Evolutionary conservation across 2,329 filamentous ascomycete genomes (phyloP), one percentile per base, ranked within the genome.

Genomic region (Fusarium transvaalense): DNA sequence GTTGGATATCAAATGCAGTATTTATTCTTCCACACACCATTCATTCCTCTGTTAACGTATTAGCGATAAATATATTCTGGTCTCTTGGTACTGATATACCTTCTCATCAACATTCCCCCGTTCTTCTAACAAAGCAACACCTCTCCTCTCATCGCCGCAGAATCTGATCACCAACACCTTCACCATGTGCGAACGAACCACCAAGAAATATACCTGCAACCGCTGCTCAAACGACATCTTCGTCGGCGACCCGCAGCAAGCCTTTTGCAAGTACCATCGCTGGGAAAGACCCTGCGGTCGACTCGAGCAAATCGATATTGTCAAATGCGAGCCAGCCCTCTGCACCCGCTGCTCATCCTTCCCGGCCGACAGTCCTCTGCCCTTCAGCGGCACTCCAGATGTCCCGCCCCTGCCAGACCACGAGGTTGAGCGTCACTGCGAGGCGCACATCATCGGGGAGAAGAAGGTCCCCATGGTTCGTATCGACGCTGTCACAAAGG

Each of bases 301-400:
- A 1, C 23, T 51, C 9, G 60, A 53, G 2, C 35, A 42, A 7
- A 10, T 35, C 2, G n/a, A 43, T 2, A n/a, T 63, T 10, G 15
- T 31, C 25, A 38, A 47, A 39, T 63, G 58, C 8, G 58, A 57
- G 4, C 3, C 58, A 1, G 21, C 34, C 1, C 60, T 63, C 3
- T 63, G 60, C 42, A 41, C 10, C 0, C 1, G 54, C 2, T 63
- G 60, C 21, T 19, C 58, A 9, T 48, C 27, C 2, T 57, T 38
- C 4, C 58, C 58, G 2, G 12, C 32, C 0, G 58, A 50, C 13
- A 57, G 42, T 8, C 42, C 38, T n/a, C 10, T 63, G 1, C 50
- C 50, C 2, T 63, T 63, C 35, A 12, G 1, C n/a, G 34, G 34
- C 9, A 19, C 6, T 0, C 23, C 32, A 2, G 47, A 51, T 3